Base-by-base conservation (phyloP, 768 basidiomycete species). In the Tricholoma matsutake region DNA sequence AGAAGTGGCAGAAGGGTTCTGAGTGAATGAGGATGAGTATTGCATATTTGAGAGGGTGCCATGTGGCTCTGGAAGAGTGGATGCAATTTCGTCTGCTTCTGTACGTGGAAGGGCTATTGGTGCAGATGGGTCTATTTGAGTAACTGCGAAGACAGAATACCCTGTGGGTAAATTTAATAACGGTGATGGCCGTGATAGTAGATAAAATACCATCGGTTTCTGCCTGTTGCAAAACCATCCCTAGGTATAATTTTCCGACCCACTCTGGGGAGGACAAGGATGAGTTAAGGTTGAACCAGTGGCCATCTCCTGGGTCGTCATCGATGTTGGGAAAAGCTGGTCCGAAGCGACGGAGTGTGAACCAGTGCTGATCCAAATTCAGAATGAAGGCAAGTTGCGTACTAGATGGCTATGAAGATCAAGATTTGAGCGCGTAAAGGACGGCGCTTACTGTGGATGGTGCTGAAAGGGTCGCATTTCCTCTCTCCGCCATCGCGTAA, bases 341-440 rank as follows among this genome's bases (percentile, higher is more conserved):
- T 18, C 92, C 92, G 68, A 96, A 96, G 18, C 90, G 85, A 49
- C 92, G 86, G 32, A 94, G 78, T 8, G 93, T 89, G 69, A 91
- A 92, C 95, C 95, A 97, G 67, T 96, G 95, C 57, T 91, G 87
- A 52, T 88, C 79, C 49, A 89, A 82, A 69, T 97, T 93, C 34
- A 97, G 82, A 59, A 97, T 88, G 70, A 95, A 97, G 2, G 86
- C 95, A 32, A 90, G 82, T 71, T 96, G 92, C 6, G 82, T 79
- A 67, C 94, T 96, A 61, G 20, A 43, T 9, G 13, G 57, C 11
- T 47, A 25, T 18, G 32, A 5, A 25, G n/a, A 57, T 29, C 25
- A 55, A 62, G 39, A 62, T 45, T 20, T 43, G 29, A 53, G 51
- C 31, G 32, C 51, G 20, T 37, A 39, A 20, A 68, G 77, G 35